Evolutionary conservation across 805 yeast genomes (phyloP).

Genomic region (Pichia californica): DNA sequence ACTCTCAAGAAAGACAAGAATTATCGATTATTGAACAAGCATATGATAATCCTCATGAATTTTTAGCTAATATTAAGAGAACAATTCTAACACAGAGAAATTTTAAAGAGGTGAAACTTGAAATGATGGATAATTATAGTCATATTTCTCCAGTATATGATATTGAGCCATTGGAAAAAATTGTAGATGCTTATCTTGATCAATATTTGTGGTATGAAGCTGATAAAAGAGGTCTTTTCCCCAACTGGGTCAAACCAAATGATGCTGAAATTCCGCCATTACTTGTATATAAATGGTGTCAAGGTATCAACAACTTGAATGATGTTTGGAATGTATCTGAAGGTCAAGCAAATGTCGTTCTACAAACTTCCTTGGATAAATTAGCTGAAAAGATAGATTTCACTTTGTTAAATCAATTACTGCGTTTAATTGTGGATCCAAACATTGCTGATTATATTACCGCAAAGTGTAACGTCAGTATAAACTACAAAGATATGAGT

Average conservation of each 20-base stretch:
- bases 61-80: constrained; percentile 76
- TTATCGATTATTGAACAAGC: constrained; percentile 92
- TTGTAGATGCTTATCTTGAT: constrained; percentile 92
- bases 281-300: constrained; percentile 89
- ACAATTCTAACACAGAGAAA: constrained; percentile 81
- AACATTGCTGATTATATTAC: constrained; percentile 92
- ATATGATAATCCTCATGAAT: constrained; percentile 94
- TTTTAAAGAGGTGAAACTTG: constrained; percentile 80
- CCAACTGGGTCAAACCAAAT: constrained; percentile 93
- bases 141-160: constrained; percentile 80
- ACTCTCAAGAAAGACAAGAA: constrained; percentile 86
- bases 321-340: constrained; percentile 71
- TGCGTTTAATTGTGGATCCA: constrained; percentile 78
- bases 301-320: constrained; percentile 74
- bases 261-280: constrained; percentile 92
- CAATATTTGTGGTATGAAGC: constrained; percentile 97
- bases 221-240: constrained; percentile 78
- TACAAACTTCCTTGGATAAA: constrained; percentile 68
- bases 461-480: constrained; percentile 76
- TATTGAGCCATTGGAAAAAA: constrained; percentile 88
- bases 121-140: constrained; percentile 87
- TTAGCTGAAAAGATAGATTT: constrained; percentile 83
- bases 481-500: constrained; percentile 91
- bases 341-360: constrained; percentile 76
- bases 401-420: constrained; percentile 73